These are phyloP conservation scores for Quercus phellos DNA, from an alignment of 331 rosid genomes.

Conservation along the genomic window DNA sequence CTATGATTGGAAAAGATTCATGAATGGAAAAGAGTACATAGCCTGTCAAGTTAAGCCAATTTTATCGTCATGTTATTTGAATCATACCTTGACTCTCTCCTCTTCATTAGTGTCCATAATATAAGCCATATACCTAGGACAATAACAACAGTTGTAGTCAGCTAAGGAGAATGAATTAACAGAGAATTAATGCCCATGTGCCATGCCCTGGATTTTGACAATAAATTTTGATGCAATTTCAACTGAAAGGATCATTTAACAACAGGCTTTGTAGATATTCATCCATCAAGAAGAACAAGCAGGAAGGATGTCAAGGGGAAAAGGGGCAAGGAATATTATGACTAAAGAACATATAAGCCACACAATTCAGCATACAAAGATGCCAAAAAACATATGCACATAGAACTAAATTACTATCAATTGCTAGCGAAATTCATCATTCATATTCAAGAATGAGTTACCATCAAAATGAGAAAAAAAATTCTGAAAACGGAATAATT, in stretches of 20 bases:
- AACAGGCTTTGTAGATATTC: not conserved
- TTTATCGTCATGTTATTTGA: not conserved
- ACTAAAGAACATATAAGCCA: not conserved
- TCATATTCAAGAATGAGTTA: not conserved
- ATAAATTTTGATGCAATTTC: not conserved
- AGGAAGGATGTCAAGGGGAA: not conserved
- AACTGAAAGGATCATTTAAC: not conserved
- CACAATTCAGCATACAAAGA: not conserved
- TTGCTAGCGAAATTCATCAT: not conserved
- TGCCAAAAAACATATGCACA: not conserved
- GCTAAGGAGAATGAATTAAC: not conserved
- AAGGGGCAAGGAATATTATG: not conserved
- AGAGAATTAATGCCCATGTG: not conserved
- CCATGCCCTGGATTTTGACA: not conserved
- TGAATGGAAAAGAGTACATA: not conserved
- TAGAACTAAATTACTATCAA: not conserved
- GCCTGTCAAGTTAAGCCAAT: not conserved
- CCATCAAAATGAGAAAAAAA: too few relatives aligned
- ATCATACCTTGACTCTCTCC: constrained; percentile 84
- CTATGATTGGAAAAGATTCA: not conserved
- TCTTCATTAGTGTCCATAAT: constrained; percentile 99
- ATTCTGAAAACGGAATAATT: too few relatives aligned
- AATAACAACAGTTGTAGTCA: constrained; percentile 2
- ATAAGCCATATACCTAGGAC: constrained; percentile 92
- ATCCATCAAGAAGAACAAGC: not conserved